Percentiles rank a stretch among this genome's conserved stretches.
These are phyloP conservation scores for Mucor saturninus DNA, from an alignment of 371 early-diverging fungal genomes.

Conservation along the genomic window DNA sequence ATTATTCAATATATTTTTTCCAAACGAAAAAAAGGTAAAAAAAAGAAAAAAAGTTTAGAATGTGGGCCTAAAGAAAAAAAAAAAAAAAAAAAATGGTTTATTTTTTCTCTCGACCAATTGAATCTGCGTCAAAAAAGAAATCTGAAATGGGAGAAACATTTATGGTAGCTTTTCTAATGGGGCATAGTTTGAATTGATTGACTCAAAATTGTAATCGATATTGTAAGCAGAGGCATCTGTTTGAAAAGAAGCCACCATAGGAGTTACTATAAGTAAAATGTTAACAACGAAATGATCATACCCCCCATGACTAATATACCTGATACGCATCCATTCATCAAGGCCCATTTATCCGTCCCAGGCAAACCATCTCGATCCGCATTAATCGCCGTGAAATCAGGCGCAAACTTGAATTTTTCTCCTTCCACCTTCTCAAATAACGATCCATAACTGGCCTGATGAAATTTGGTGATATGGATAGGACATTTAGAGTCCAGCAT, in stretches of 20 bases:
- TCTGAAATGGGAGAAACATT: no score
- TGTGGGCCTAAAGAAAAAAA: no score
- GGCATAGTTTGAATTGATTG: not conserved
- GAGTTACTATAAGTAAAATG: conserved; percentile 30
- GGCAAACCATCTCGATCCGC: conserved; percentile 25
- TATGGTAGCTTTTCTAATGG: not conserved
- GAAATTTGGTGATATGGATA: conserved; percentile 42
- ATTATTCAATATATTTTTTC: conserved; percentile 17
- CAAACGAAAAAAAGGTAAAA: not conserved
- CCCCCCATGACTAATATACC: conserved; percentile 22
- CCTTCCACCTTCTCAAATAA: conserved; percentile 31
- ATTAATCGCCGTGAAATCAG: conserved; percentile 33
- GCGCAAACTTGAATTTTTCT: conserved; percentile 36
- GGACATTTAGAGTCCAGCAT: conserved; percentile 39
- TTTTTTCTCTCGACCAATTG: no score
- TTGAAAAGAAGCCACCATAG: conserved; percentile 41
- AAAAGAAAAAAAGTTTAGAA: not conserved
- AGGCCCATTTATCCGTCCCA: conserved; percentile 49
- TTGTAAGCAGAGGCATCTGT: conserved; percentile 10
- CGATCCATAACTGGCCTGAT: conserved; percentile 36
- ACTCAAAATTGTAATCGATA: conserved; percentile 32
- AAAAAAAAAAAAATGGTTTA: no score
- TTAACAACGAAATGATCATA: not conserved
- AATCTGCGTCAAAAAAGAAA: no score
- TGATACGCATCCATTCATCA: conserved; percentile 42